Evolutionary conservation across 169 alveolate genomes (phyloP).

Genomic region (Plasmodium yoelii): DNA sequence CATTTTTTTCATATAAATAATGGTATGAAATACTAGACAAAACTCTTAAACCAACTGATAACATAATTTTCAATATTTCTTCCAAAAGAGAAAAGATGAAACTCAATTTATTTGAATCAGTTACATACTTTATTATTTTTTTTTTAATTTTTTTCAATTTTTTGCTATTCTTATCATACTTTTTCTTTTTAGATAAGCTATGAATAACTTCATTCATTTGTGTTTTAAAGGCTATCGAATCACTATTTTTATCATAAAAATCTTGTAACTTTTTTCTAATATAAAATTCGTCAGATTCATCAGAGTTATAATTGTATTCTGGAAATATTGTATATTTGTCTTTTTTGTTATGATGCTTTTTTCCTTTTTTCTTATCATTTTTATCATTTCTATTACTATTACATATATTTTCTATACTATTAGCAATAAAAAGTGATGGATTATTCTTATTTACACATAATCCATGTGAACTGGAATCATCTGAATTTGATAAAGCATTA

Average conservation of each 20-base stretch:
- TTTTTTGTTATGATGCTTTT: slow-evolving; percentile 26
- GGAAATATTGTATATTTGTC: neutral
- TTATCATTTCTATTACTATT: neutral
- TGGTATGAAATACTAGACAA: slow-evolving; percentile 74
- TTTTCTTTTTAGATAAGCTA: slow-evolving; percentile 52
- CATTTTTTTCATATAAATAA: slow-evolving; percentile 70
- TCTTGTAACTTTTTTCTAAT: slow-evolving; percentile 57
- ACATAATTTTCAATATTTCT: slow-evolving; percentile 75
- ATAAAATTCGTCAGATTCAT: slow-evolving; percentile 70
- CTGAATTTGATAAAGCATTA: slow-evolving; percentile 37
- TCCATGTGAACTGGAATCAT: slow-evolving; percentile 32
- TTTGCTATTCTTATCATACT: slow-evolving; percentile 39
- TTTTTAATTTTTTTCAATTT: slow-evolving; percentile 60
- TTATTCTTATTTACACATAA: slow-evolving; percentile 26
- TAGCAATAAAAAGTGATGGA: slow-evolving; percentile 13
- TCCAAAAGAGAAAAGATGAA: slow-evolving; percentile 74
- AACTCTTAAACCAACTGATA: slow-evolving; percentile 69
- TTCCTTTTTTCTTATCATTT: slow-evolving; percentile 1
- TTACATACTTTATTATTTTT: slow-evolving; percentile 44
- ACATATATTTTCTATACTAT: slow-evolving; percentile 45
- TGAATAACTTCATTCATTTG: slow-evolving; percentile 58
- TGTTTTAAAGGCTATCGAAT: slow-evolving; percentile 24
- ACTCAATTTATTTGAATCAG: slow-evolving; percentile 70
- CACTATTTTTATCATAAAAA: slow-evolving; percentile 25
- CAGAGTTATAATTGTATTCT: slow-evolving; percentile 52